Evolutionary conservation across 176 grass and related monocot species (phyloP).

Genomic region (Musa schizocarpa): DNA sequence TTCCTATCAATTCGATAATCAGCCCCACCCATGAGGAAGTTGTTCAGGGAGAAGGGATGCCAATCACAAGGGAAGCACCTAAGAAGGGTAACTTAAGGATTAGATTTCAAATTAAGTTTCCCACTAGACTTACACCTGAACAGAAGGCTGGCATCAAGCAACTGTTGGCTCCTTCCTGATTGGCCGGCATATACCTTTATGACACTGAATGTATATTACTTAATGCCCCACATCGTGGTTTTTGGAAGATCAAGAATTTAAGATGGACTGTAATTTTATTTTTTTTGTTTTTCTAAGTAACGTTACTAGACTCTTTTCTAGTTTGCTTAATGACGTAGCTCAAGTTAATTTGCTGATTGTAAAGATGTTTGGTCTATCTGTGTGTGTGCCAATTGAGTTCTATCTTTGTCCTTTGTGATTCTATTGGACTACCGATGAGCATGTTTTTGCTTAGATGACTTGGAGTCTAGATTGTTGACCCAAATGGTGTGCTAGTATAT

Average conservation of each 20-base stretch:
- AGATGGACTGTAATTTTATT: background rate
- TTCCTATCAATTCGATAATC: conserved; percentile 43
- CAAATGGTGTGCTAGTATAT: no score
- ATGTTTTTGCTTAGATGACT: background rate
- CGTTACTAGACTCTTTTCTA: background rate
- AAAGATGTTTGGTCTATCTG: background rate
- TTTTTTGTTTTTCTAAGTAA: background rate
- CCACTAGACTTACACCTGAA: conserved; percentile 32
- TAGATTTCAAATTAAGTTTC: conserved; percentile 69
- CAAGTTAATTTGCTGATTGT: background rate
- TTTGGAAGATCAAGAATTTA: background rate
- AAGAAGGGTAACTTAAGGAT: conserved; percentile 56
- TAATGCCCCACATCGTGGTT: background rate
- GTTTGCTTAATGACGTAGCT: background rate
- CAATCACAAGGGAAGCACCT: conserved; percentile 37
- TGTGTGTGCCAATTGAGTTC: background rate
- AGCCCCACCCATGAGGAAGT: conserved; percentile 52
- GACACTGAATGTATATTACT: background rate
- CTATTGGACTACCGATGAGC: background rate
- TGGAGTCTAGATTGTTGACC: background rate
- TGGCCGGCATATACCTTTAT: background rate
- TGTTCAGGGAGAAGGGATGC: conserved; percentile 60
- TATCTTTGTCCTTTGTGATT: background rate
- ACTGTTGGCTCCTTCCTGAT: conserved; percentile 32
- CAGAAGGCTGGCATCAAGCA: conserved; percentile 61